Conservation (phyloP, 2,329 filamentous ascomycete species). For the Xylariomycetidae sp. region DNA sequence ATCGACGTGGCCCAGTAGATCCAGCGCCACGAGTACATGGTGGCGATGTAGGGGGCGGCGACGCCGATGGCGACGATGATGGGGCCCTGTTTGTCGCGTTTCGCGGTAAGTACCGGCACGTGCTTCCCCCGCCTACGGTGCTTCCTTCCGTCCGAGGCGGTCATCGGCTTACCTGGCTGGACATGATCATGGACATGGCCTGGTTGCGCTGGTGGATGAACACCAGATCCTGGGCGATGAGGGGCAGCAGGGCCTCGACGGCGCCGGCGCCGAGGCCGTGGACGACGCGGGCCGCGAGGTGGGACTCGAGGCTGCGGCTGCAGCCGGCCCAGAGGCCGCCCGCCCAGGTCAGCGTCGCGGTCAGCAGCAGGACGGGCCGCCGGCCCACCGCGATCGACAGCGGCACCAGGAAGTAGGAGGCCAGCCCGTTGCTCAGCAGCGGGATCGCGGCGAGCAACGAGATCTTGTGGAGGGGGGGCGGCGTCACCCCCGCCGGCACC, state of each 20-base stretch:
- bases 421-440: constrained; percentile 29
- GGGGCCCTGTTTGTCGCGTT: constrained; percentile 1
- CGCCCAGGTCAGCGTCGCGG: constrained; percentile 26
- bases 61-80: constrained; percentile 1
- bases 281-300: constrained; percentile 28
- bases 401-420: constrained; percentile 31
- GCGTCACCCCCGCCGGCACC: constrained; percentile 23
- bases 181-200: constrained; percentile 26
- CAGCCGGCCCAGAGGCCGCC: constrained; percentile 31
- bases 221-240: constrained; percentile 33
- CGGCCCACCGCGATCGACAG: constrained; percentile 32
- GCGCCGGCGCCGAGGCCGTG: constrained; percentile 31
- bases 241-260: constrained; percentile 30
- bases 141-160: neutral
- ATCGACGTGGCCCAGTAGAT: constrained; percentile 30
- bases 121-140: too few relatives aligned
- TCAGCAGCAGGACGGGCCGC: constrained; percentile 29
- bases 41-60: constrained; percentile 1
- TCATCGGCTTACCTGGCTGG: constrained; percentile 12
- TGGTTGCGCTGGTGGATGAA: constrained; percentile 33
- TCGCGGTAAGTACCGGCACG: too few relatives aligned
- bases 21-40: constrained; percentile 26
- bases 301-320: constrained; percentile 23
- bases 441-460: constrained; percentile 29
- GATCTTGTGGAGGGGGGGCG: constrained; percentile 23